A percentile compares a stretch with the other conserved stretches of the same genome.
phyloP scores from a whole-genome alignment of 2,329 filamentous ascomycete genomes.

The Cryoendolithus antarcticus region DNA sequence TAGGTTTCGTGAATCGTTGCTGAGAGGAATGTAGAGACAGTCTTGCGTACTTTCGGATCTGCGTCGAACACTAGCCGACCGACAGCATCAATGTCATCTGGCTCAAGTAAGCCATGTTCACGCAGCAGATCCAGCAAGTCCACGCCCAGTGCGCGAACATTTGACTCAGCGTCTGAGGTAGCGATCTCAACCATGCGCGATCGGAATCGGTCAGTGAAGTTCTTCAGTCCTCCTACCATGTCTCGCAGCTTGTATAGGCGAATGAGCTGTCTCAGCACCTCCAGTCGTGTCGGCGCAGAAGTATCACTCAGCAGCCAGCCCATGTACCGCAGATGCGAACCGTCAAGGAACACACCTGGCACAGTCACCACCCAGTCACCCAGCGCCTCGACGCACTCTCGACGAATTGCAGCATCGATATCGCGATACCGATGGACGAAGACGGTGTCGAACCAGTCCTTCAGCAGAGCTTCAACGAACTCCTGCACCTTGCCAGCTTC shows the following conservation, averaged over 20 bases:
- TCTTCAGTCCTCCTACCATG: constrained; percentile 62
- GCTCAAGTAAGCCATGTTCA: constrained; percentile 75
- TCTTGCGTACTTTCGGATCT: constrained; percentile 72
- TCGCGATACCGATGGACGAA: constrained; percentile 95
- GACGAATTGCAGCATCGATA: constrained; percentile 75
- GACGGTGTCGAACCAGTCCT: constrained; percentile 80
- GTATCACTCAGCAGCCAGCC: constrained; percentile 91
- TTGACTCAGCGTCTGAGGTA: constrained; percentile 67
- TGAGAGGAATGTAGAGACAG: constrained; percentile 81
- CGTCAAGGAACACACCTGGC: constrained; percentile 81
- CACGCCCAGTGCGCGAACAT: constrained; percentile 68
- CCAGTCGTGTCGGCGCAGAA: constrained; percentile 58
- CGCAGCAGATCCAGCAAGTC: constrained; percentile 72
- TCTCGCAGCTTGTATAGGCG: constrained; percentile 70
- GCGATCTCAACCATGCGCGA: constrained; percentile 85
- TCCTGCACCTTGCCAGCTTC: constrained; percentile 60
- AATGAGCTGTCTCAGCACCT: constrained; percentile 72
- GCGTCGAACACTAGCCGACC: constrained; percentile 82
- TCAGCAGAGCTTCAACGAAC: constrained; percentile 57
- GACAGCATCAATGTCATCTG: constrained; percentile 78
- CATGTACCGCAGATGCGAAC: constrained; percentile 79
- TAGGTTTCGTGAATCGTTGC: constrained; percentile 75
- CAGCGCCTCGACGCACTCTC: constrained; percentile 76
- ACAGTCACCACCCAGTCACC: constrained; percentile 80
- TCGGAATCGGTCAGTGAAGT: constrained; percentile 88